These are phyloP conservation scores for Hyaloperonospora brassicae DNA, from an alignment of 352 stramenopile genomes.

Conservation along the genomic window DNA sequence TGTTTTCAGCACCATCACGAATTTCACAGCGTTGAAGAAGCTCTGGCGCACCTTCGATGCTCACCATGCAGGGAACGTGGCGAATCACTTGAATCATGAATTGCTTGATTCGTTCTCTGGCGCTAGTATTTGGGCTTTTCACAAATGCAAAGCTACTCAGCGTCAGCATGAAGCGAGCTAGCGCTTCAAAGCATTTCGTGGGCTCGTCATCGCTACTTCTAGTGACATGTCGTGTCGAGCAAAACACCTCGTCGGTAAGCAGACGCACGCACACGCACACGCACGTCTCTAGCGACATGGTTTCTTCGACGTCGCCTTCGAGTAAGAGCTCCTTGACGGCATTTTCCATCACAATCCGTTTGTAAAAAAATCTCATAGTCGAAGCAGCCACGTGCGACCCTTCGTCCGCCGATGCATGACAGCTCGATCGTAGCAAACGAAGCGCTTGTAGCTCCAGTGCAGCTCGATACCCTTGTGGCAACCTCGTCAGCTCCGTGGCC, in stretches of 20 bases:
- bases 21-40: conserved; percentile 18
- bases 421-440: conserved; percentile 31
- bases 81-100: conserved; percentile 26
- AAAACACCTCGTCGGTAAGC: conserved; percentile 49
- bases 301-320: conserved; percentile 13
- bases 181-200: conserved; percentile 24
- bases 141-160: conserved; percentile 25
- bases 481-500: conserved; percentile 24
- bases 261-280: conserved; percentile 33
- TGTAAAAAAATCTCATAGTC: conserved; percentile 42
- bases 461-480: conserved; percentile 31
- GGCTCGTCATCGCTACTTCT: neutral
- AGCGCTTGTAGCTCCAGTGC: conserved; percentile 46
- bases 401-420: conserved; percentile 16
- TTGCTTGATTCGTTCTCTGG: conserved; percentile 24
- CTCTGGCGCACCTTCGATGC: conserved; percentile 13
- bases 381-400: conserved; percentile 18
- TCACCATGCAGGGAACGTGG: conserved; percentile 25
- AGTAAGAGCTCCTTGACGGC: conserved; percentile 28
- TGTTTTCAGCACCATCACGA: conserved; percentile 2
- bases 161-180: conserved; percentile 28
- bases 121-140: conserved; percentile 18
- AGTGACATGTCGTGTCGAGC: conserved; percentile 11
- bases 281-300: conserved; percentile 27
- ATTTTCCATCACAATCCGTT: conserved; percentile 45